Evolutionary conservation across 345 rosid species (phyloP).

Genomic region (Corchorus olitorius): DNA sequence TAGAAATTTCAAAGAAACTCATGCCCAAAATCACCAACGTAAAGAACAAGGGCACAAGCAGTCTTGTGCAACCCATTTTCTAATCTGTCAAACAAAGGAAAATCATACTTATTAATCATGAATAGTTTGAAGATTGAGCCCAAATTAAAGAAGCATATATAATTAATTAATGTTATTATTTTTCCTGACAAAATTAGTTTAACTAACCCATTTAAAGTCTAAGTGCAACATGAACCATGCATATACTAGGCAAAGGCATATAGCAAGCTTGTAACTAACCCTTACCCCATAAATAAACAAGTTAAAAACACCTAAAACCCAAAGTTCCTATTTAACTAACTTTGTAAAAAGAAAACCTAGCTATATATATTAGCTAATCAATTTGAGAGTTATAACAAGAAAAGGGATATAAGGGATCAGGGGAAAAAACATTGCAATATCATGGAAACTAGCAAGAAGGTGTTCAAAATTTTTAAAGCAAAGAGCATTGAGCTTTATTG

Average conservation of each 20-base stretch:
- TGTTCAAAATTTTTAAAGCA: background rate
- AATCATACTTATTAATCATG: background rate
- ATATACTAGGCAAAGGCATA: background rate
- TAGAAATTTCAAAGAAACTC: background rate
- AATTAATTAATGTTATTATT: background rate
- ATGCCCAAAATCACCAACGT: background rate
- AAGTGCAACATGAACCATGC: background rate
- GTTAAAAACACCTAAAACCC: background rate
- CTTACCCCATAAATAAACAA: too few species aligned
- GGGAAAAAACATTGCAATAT: background rate
- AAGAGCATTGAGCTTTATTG: background rate
- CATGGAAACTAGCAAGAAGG: background rate
- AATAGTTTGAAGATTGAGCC: background rate
- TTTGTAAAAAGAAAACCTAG: background rate
- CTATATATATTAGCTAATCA: background rate
- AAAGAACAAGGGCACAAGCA: background rate
- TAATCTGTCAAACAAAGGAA: conserved; percentile 9
- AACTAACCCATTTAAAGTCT: background rate
- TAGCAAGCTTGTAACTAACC: background rate
- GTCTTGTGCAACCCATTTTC: conserved; percentile 3
- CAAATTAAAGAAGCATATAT: too few species aligned
- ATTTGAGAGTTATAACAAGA: too few species aligned
- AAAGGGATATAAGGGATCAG: background rate
- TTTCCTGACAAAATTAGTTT: background rate
- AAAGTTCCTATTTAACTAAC: background rate